Percentiles rank a stretch among this genome's conserved stretches.
Evolutionary conservation across 306 rosid genomes (phyloP).

Genomic region (Lathyrus oleraceus): DNA sequence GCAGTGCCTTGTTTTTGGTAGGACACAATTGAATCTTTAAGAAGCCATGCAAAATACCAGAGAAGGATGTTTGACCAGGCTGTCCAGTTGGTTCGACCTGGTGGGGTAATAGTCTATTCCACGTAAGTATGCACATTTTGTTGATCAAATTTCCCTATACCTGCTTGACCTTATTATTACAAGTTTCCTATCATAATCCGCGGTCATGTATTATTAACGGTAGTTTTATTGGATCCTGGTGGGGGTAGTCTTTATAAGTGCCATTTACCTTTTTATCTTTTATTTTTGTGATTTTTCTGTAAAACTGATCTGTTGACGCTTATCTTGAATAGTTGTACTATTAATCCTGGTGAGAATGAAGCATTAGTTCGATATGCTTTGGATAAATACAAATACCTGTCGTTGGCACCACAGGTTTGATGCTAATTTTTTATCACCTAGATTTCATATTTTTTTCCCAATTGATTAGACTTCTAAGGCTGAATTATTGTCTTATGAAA

Average conservation of each 20-base stretch:
- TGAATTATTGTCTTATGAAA: background rate
- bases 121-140: slow-evolving; percentile 64
- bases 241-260: background rate
- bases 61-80: slow-evolving; percentile 94
- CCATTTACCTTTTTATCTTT: background rate
- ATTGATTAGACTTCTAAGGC: slow-evolving; percentile 28
- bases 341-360: slow-evolving; percentile 99
- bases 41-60: slow-evolving; percentile 78
- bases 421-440: slow-evolving; percentile 17
- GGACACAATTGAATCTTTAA: slow-evolving; percentile 81
- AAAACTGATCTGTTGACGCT: slow-evolving; percentile 23
- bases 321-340: slow-evolving; percentile 67
- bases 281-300: slow-evolving; percentile 13
- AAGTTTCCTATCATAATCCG: slow-evolving; percentile 4
- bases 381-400: slow-evolving; percentile 77
- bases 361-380: slow-evolving; percentile 89
- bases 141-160: slow-evolving; percentile 13
- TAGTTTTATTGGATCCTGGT: slow-evolving; percentile 4
- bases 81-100: slow-evolving; percentile 77
- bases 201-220: background rate
- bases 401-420: slow-evolving; percentile 85
- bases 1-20: slow-evolving; percentile 40
- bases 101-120: slow-evolving; percentile 89
- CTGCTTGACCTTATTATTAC: slow-evolving; percentile 19
- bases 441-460: background rate